Conservation (phyloP, 768 basidiomycete species). For the Termitomyces sp. region DNA sequence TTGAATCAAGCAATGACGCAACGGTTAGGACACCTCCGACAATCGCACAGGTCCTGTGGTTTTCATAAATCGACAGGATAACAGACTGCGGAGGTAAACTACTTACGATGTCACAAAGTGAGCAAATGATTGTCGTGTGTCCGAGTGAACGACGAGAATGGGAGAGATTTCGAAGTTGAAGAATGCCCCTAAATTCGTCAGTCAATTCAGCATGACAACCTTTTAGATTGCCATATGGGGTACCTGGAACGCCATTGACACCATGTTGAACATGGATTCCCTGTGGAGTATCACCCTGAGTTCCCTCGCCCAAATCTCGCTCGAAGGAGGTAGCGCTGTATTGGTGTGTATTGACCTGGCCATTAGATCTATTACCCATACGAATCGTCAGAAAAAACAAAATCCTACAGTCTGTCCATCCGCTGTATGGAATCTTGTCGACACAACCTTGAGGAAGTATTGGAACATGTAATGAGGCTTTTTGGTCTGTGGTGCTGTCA, state of each 20-base stretch:
- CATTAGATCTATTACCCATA: constrained; percentile 5
- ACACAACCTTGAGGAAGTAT: constrained; percentile 98
- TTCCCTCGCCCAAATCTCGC: constrained; percentile 73
- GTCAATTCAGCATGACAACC: not conserved
- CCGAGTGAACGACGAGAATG: constrained; percentile 88
- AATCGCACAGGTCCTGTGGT: constrained; percentile 88
- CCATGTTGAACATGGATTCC: constrained; percentile 76
- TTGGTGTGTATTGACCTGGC: constrained; percentile 82
- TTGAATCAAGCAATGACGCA: constrained; percentile 81
- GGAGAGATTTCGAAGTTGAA: constrained; percentile 98
- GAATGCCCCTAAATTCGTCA: constrained; percentile 56
- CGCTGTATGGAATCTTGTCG: constrained; percentile 87
- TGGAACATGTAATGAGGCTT: constrained; percentile 94
- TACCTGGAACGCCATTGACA: constrained; percentile 63
- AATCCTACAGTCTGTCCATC: constrained; percentile 59
- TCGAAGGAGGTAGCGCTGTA: constrained; percentile 97
- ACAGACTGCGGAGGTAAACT: not conserved
- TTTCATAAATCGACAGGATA: not conserved
- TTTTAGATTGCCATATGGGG: not conserved
- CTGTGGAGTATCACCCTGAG: constrained; percentile 48
- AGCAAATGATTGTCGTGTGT: constrained; percentile 91
- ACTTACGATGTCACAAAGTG: constrained; percentile 97
- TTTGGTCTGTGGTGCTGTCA: constrained; percentile 44
- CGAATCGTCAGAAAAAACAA: not conserved
- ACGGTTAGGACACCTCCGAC: constrained; percentile 96